phyloP scores from a whole-genome alignment of 345 rosid species.

The Eucalyptus marginata region DNA sequence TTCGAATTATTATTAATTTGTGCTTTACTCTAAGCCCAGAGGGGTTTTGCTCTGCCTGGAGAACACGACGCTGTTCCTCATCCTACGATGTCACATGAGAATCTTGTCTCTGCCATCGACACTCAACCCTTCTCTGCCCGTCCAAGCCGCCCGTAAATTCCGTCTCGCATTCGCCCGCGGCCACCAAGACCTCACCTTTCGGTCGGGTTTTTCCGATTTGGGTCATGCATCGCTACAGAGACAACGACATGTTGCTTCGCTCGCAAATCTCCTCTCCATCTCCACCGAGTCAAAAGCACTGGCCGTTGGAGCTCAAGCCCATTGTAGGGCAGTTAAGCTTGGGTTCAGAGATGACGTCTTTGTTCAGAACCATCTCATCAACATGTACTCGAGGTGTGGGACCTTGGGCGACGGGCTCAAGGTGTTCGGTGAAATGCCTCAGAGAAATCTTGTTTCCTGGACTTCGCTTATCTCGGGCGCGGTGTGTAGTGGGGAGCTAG shows the following conservation, averaged over 20 bases:
- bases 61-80: not conserved
- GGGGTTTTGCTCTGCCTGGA: not conserved
- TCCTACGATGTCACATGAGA: not conserved
- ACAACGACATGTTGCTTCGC: not conserved
- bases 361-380: constrained; percentile 14
- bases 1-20: not conserved
- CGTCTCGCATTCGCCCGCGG: not conserved
- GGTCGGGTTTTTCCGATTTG: not conserved
- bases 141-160: not conserved
- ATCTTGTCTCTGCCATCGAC: not conserved
- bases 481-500: not conserved
- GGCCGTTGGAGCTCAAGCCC: constrained; percentile 18
- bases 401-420: constrained; percentile 1
- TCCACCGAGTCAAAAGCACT: not conserved
- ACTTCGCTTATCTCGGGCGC: constrained; percentile 16
- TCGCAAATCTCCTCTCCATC: constrained; percentile 3
- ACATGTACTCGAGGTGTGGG: constrained; percentile 1
- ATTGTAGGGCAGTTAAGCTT: constrained; percentile 9
- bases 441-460: constrained; percentile 24
- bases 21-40: not conserved
- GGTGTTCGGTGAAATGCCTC: constrained; percentile 23
- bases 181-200: not conserved
- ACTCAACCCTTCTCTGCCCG: not conserved
- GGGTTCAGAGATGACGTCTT: constrained; percentile 11
- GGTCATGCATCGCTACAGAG: not conserved